These are phyloP conservation scores for Rhizopus sp. DNA, from an alignment of 371 early-diverging fungal species.

Conservation along the genomic window DNA sequence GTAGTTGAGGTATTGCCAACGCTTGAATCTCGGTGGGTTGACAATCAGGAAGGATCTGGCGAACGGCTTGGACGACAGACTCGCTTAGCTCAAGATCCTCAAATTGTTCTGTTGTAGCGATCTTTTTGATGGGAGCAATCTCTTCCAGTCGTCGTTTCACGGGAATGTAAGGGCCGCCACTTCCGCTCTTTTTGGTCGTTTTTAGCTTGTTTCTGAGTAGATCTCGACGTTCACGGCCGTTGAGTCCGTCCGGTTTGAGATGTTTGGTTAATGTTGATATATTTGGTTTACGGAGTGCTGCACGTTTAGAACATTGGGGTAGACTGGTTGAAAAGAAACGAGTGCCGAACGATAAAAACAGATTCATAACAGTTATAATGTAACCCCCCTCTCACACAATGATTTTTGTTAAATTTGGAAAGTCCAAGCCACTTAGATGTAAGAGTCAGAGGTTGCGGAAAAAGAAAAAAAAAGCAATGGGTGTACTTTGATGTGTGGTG, in stretches of 20 bases:
- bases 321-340: constrained; percentile 29
- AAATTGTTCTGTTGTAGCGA: constrained; percentile 54
- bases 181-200: constrained; percentile 16
- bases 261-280: constrained; percentile 52
- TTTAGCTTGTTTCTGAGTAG: constrained; percentile 30
- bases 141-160: constrained; percentile 47
- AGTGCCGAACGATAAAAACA: background rate
- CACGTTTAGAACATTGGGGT: constrained; percentile 29
- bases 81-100: constrained; percentile 59
- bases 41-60: constrained; percentile 44
- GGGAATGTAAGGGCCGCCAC: constrained; percentile 44
- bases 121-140: constrained; percentile 27
- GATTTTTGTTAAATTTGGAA: background rate
- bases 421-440: constrained; percentile 14
- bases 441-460: constrained; percentile 10
- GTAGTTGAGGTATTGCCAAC: constrained; percentile 78
- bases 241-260: constrained; percentile 45
- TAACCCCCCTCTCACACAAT: background rate
- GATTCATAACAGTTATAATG: background rate
- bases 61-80: constrained; percentile 38
- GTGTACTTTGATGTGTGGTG: too few species aligned
- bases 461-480: too few species aligned
- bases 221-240: constrained; percentile 48
- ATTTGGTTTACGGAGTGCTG: constrained; percentile 45
- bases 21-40: constrained; percentile 93